Conservation (phyloP, 805 yeast genomes). For the Wickerhamiella vanderwaltii region DNA sequence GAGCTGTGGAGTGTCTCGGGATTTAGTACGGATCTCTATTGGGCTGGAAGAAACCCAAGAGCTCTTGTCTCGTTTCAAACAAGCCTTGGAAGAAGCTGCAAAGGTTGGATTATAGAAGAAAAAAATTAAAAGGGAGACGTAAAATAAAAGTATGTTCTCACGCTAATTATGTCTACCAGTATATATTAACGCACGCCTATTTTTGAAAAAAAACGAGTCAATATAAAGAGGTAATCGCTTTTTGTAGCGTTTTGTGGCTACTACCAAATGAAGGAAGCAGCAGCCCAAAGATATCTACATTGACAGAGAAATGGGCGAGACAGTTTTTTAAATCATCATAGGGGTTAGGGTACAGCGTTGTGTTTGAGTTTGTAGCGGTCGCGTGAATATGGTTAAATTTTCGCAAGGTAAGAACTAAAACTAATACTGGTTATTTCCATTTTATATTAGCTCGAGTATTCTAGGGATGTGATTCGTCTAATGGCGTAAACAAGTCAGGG, state of each 20-base stretch:
- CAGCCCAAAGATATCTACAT: conserved; percentile 8
- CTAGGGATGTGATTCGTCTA: too few relatives aligned
- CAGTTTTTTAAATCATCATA: background rate
- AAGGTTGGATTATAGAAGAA: background rate
- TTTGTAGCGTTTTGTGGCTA: conserved; percentile 11
- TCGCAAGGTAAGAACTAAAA: too few relatives aligned
- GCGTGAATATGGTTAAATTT: too few relatives aligned
- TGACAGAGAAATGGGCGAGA: background rate
- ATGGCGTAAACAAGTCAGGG: too few relatives aligned
- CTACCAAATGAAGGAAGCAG: background rate
- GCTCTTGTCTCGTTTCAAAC: conserved; percentile 38
- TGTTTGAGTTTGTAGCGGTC: too few relatives aligned
- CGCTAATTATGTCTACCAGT: too few relatives aligned
- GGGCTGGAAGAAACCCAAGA: conserved; percentile 68
- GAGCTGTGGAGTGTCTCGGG: conserved; percentile 70
- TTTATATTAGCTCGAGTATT: too few relatives aligned
- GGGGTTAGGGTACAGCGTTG: conserved; percentile 8
- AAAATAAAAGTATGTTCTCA: too few relatives aligned
- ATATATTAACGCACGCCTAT: too few relatives aligned
- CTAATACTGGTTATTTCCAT: too few relatives aligned
- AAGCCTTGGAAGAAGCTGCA: conserved; percentile 35
- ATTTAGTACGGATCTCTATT: conserved; percentile 67
- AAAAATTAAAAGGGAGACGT: too few relatives aligned
- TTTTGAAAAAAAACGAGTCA: too few relatives aligned
- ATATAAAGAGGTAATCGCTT: background rate